These are phyloP conservation scores for Coemansia sp. DNA, from an alignment of 192 early-diverging fungal genomes.

Conservation along the genomic window DNA sequence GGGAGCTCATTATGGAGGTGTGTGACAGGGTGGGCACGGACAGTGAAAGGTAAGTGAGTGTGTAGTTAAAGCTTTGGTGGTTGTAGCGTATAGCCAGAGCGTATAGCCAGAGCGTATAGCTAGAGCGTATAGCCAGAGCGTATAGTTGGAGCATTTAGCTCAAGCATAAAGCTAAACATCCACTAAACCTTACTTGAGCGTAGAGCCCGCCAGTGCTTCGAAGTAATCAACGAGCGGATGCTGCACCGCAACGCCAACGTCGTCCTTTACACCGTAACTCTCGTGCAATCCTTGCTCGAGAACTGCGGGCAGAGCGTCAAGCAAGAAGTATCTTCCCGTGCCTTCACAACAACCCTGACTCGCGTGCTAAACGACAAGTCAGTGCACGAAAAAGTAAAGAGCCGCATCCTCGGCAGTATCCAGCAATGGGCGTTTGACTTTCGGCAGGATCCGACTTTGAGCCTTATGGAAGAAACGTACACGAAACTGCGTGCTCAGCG, in stretches of 20 bases:
- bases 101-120: too few species aligned
- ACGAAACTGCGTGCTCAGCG: constrained; percentile 50
- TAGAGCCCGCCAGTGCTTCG: constrained; percentile 70
- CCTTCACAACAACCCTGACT: constrained; percentile 77
- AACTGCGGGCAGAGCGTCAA: constrained; percentile 81
- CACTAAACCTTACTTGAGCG: background rate
- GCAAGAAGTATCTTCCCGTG: constrained; percentile 82
- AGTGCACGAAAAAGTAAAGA: constrained; percentile 78
- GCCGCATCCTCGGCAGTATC: constrained; percentile 81
- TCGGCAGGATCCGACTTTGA: constrained; percentile 72
- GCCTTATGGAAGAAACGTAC: constrained; percentile 77
- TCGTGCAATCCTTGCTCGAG: constrained; percentile 88
- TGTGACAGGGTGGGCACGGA: constrained; percentile 64
- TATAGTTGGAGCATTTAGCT: too few species aligned
- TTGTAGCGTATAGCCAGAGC: too few species aligned
- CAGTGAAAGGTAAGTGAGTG: constrained; percentile 31
- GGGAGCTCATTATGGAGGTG: constrained; percentile 76
- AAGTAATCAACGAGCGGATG: constrained; percentile 70
- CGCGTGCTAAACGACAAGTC: constrained; percentile 72
- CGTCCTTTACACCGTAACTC: constrained; percentile 66
- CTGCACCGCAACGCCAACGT: constrained; percentile 80
- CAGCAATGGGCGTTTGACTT: constrained; percentile 91
- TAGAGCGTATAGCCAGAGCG: too few species aligned
- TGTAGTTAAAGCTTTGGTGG: too few species aligned
- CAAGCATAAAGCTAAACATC: too few species aligned